phyloP scores from a whole-genome alignment of 345 rosid species.

The Citropsis articulata region DNA sequence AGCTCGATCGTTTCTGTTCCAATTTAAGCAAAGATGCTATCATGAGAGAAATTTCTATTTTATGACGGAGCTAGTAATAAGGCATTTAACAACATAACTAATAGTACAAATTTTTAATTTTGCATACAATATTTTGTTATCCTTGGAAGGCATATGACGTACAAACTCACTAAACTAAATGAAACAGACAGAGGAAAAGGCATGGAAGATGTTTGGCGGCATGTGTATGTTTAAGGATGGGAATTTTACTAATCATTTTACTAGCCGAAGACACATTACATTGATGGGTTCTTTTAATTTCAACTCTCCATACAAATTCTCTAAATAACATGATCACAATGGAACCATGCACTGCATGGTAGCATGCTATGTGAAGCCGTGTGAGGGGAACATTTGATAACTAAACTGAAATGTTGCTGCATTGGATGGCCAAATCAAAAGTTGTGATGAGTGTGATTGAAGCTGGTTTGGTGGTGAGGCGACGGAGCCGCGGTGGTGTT shows the following conservation, averaged over 20 bases:
- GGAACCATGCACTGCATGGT: background rate
- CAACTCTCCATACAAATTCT: background rate
- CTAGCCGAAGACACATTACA: background rate
- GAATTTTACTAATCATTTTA: background rate
- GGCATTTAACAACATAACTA: too few relatives aligned
- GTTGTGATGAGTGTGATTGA: constrained; percentile 46
- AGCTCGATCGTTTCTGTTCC: too few relatives aligned
- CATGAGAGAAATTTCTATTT: too few relatives aligned
- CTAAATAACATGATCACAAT: background rate
- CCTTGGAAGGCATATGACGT: background rate
- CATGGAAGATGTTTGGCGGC: background rate
- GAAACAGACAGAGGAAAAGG: background rate
- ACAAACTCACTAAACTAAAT: background rate
- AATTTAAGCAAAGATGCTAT: too few relatives aligned
- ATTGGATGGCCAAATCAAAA: constrained; percentile 23
- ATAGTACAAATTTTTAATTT: too few relatives aligned
- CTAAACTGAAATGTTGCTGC: background rate
- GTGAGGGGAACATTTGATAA: background rate
- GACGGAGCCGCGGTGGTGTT: constrained; percentile 42
- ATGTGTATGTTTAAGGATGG: background rate
- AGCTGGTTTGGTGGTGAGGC: constrained; percentile 36
- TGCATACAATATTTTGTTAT: too few relatives aligned
- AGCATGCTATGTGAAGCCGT: background rate
- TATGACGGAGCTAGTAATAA: too few relatives aligned
- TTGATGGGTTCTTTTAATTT: background rate